A percentile compares a stretch with the other conserved stretches of the same genome.
Conservation (phyloP, 1,284 basidiomycete genomes). For the Puccinia coronata region DNA sequence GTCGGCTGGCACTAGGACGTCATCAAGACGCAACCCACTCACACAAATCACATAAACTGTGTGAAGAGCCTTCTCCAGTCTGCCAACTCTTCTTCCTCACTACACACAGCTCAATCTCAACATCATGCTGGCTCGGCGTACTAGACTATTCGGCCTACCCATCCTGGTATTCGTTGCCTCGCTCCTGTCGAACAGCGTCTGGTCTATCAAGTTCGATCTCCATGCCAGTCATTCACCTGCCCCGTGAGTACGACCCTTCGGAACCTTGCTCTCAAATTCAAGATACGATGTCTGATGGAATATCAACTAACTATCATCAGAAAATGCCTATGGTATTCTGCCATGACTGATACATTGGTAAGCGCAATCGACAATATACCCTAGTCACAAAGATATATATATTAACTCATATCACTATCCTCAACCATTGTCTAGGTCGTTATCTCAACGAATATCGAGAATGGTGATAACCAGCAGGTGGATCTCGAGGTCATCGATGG, state of each 20-base stretch:
- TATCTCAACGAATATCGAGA: slow-evolving; percentile 44
- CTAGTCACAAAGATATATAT: no score
- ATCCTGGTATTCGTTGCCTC: background rate
- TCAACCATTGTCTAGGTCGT: slow-evolving; percentile 28
- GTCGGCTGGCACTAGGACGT: no score
- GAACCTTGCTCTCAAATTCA: background rate
- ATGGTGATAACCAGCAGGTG: slow-evolving; percentile 59
- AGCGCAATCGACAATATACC: slow-evolving; percentile 3
- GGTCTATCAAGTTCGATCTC: slow-evolving; percentile 42
- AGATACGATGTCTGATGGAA: slow-evolving; percentile 1
- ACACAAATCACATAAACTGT: no score
- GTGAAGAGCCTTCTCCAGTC: no score
- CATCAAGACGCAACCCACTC: no score
- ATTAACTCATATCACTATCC: slow-evolving; percentile 22
- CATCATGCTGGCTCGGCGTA: background rate
- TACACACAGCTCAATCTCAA: background rate
- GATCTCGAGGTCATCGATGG: slow-evolving; percentile 95
- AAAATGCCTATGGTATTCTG: slow-evolving; percentile 88
- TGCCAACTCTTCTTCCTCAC: background rate
- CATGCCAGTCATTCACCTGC: slow-evolving; percentile 25
- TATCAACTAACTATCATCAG: slow-evolving; percentile 8
- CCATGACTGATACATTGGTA: slow-evolving; percentile 75
- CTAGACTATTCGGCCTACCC: background rate
- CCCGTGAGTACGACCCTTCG: slow-evolving; percentile 17
- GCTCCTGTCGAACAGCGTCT: background rate